phyloP scores from a whole-genome alignment of 2,329 filamentous ascomycete species.

The Rhynchosporium secalis region DNA sequence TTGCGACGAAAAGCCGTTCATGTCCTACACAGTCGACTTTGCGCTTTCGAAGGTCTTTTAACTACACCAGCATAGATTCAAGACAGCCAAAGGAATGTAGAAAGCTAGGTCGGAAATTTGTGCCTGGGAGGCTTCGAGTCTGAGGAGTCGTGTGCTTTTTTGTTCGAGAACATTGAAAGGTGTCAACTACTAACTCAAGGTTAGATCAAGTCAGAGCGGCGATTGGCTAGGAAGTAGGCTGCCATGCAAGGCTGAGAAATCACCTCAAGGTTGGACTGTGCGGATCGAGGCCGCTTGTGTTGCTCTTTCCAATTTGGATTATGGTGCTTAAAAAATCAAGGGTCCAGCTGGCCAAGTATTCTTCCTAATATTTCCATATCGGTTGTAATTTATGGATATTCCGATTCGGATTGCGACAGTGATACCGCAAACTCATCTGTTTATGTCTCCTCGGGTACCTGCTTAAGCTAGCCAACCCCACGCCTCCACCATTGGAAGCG shows the following conservation, averaged over 20 bases:
- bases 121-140: constrained; percentile 24
- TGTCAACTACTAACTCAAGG: constrained; percentile 19
- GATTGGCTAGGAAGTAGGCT: constrained; percentile 14
- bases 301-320: too few relatives aligned
- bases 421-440: too few relatives aligned
- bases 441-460: too few relatives aligned
- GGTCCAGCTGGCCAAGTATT: too few relatives aligned
- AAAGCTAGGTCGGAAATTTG: constrained; percentile 5
- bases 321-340: too few relatives aligned
- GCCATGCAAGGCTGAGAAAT: constrained; percentile 26
- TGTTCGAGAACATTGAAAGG: constrained; percentile 24
- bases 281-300: too few relatives aligned
- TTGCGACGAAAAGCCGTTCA: constrained; percentile 78
- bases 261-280: background rate
- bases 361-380: too few relatives aligned
- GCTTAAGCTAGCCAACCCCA: too few relatives aligned
- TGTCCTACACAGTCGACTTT: constrained; percentile 26
- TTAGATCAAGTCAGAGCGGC: background rate
- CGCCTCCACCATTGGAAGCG: too few relatives aligned
- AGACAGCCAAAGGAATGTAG: constrained; percentile 8
- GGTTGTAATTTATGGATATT: too few relatives aligned
- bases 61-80: constrained; percentile 21
- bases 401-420: too few relatives aligned
- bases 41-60: background rate
- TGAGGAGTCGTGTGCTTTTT: constrained; percentile 11